Evolutionary conservation across 208 protist genomes (phyloP), one percentile per base, ranked within the genome.

Genomic region (Leishmania tarentolae): DNA sequence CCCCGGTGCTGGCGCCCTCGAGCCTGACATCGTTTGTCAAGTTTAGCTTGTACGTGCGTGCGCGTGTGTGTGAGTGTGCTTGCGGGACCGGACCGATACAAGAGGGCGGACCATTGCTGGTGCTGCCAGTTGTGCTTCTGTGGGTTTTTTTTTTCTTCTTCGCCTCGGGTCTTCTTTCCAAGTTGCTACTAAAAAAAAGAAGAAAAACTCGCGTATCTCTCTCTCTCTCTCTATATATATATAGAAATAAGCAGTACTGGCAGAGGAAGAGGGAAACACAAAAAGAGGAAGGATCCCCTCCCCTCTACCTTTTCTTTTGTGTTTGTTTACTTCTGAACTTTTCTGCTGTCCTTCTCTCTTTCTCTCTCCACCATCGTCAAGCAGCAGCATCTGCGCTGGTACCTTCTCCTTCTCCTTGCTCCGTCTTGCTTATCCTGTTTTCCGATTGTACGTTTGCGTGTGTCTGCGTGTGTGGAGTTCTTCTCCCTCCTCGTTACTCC

Each of bases 131-230:
- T 42, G 63, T 69, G 28, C 28, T 13, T 40, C 42, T 2, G 35
- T 53, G n/a, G n/a, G n/a, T 74, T 53, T 40, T 74, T 74, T 70
- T 3, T 72, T 72, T 72, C 50, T 72, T 0, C 5, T 44, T 72
- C 35, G n/a, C 40, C 35, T 70, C 65, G n/a, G 28, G 42, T 70
- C 40, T 8, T 35, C 65, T 42, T 31, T 5, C 40, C 65, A 24
- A 17, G 21, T 42, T 37, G 31, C 65, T 24, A 2, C 35, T 5
- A 11, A 70, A 13, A 70, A n/a, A n/a, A n/a, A n/a, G n/a, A n/a
- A n/a, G n/a, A n/a, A n/a, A n/a, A n/a, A n/a, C n/a, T n/a, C n/a
- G n/a, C n/a, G n/a, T n/a, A n/a, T n/a, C n/a, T n/a, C n/a, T n/a
- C n/a, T n/a, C n/a, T n/a, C n/a, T n/a, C n/a, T n/a, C n/a, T n/a